Percentiles rank a stretch among this genome's conserved stretches.
These are phyloP conservation scores for Diaporthe capsici DNA, from an alignment of 2,329 filamentous ascomycete species.

Conservation along the genomic window DNA sequence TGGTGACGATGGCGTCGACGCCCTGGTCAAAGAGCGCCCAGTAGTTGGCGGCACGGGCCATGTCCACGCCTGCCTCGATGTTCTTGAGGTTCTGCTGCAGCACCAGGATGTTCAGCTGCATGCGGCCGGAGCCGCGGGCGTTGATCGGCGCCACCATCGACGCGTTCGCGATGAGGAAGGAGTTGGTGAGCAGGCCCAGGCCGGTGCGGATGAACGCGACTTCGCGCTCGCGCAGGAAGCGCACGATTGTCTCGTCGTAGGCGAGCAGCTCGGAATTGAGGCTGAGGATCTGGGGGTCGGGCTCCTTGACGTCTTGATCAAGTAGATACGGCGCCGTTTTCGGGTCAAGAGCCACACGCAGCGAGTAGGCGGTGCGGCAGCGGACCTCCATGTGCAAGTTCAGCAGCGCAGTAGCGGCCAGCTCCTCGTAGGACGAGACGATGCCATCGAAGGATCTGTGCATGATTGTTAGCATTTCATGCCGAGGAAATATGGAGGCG, in stretches of 20 bases:
- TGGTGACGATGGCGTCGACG: constrained; percentile 73
- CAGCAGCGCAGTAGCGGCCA: constrained; percentile 83
- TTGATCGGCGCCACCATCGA: constrained; percentile 86
- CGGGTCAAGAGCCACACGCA: constrained; percentile 74
- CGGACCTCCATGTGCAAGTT: constrained; percentile 92
- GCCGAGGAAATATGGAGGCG: neutral
- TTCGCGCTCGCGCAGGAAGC: constrained; percentile 80
- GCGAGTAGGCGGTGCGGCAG: constrained; percentile 85
- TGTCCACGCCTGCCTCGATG: constrained; percentile 79
- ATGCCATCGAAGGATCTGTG: constrained; percentile 87
- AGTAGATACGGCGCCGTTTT: constrained; percentile 73
- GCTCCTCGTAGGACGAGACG: constrained; percentile 83
- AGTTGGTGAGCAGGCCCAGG: constrained; percentile 83
- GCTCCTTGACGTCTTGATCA: constrained; percentile 81
- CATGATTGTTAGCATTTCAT: constrained; percentile 1
- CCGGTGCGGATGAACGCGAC: constrained; percentile 82
- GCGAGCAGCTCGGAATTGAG: constrained; percentile 88
- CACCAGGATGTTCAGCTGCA: constrained; percentile 95
- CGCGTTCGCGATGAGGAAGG: constrained; percentile 81
- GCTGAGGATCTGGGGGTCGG: constrained; percentile 83
- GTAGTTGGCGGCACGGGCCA: constrained; percentile 76
- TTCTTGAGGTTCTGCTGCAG: constrained; percentile 98
- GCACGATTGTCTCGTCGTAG: constrained; percentile 86
- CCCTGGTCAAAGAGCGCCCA: constrained; percentile 78
- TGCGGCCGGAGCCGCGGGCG: constrained; percentile 82